Conservation (phyloP, 441 rosid species). For the Adansonia rubrostipa region DNA sequence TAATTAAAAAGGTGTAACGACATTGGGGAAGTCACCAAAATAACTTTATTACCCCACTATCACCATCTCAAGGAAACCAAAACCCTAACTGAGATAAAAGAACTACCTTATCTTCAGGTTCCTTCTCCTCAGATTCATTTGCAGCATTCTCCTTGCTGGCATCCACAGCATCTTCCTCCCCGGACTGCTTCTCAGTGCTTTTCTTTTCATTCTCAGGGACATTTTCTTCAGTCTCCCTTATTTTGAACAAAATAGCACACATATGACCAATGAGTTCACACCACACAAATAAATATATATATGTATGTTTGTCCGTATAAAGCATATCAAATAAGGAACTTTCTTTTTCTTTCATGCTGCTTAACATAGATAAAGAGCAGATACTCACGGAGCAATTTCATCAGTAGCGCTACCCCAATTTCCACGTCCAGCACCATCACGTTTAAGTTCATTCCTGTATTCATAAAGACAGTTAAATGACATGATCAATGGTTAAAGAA, state of each 20-base stretch:
- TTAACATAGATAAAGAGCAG: background rate
- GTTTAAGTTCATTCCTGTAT: conserved; percentile 71
- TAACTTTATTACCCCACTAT: background rate
- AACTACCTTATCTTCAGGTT: conserved; percentile 76
- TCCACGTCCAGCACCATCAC: conserved; percentile 89
- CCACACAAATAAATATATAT: background rate
- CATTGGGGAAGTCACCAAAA: background rate
- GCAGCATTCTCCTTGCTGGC: conserved; percentile 62
- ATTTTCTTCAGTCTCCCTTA: conserved; percentile 72
- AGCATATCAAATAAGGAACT: background rate
- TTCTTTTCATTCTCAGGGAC: conserved; percentile 57
- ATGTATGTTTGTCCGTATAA: background rate
- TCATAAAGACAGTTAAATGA: background rate
- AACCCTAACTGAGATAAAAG: background rate
- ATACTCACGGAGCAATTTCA: conserved; percentile 74
- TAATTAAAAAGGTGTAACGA: background rate
- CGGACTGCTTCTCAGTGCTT: conserved; percentile 60
- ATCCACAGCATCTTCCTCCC: conserved; percentile 63
- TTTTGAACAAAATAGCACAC: conserved; percentile 21
- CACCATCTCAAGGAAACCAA: background rate
- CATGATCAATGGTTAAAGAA: background rate
- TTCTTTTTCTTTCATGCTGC: background rate
- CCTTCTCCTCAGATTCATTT: conserved; percentile 53
- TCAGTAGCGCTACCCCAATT: conserved; percentile 87
- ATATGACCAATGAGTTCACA: background rate